Evolutionary conservation across 1,284 basidiomycete species (phyloP).

Genomic region (Takashimella tepidaria): DNA sequence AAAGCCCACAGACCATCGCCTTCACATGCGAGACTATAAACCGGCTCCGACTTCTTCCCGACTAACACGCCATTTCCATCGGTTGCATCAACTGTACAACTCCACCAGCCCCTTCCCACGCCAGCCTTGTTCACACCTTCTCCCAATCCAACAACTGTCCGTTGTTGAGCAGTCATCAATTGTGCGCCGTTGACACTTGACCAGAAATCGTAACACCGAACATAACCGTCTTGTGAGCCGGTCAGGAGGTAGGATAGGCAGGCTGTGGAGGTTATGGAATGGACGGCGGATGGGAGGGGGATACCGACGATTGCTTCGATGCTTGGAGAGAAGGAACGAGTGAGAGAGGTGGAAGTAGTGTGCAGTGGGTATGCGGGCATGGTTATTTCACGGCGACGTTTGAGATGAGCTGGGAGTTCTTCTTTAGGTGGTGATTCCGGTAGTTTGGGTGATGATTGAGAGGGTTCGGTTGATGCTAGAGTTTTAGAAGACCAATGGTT

Average conservation of each 20-base stretch:
- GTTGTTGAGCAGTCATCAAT: slow-evolving; percentile 81
- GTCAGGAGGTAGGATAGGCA: slow-evolving; percentile 86
- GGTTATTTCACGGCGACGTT: slow-evolving; percentile 31
- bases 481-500: not conserved
- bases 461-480: not conserved
- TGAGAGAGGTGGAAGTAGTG: not conserved
- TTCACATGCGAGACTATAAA: slow-evolving; percentile 82
- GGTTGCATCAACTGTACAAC: slow-evolving; percentile 45
- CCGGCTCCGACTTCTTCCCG: slow-evolving; percentile 55
- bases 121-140: slow-evolving; percentile 89
- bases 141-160: slow-evolving; percentile 81
- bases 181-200: slow-evolving; percentile 79
- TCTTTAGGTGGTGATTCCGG: slow-evolving; percentile 6
- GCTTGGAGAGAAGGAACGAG: slow-evolving; percentile 58
- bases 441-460: slow-evolving; percentile 3
- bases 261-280: slow-evolving; percentile 74
- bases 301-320: slow-evolving; percentile 92
- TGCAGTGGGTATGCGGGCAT: slow-evolving; percentile 17
- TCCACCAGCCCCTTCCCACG: slow-evolving; percentile 83
- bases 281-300: slow-evolving; percentile 80
- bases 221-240: slow-evolving; percentile 88
- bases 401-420: slow-evolving; percentile 28
- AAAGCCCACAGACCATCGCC: slow-evolving; percentile 85
- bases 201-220: slow-evolving; percentile 89
- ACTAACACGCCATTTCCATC: slow-evolving; percentile 14